These are phyloP conservation scores for Penicillium vulpinum DNA, from an alignment of 2,329 filamentous ascomycete genomes.

Conservation along the genomic window DNA sequence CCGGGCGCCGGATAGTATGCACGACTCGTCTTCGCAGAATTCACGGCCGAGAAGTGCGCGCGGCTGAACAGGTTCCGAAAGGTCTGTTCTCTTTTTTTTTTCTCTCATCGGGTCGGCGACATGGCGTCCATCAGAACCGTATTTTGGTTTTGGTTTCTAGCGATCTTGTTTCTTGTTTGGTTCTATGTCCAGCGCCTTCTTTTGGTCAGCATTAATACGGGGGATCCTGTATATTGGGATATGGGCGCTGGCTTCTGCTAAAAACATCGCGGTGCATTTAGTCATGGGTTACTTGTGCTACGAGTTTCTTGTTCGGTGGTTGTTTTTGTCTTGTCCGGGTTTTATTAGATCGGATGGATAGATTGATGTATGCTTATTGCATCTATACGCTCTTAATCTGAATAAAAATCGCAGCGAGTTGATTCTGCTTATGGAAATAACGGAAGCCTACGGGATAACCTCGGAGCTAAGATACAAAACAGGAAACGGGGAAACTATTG, in stretches of 20 bases:
- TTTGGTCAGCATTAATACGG: slow-evolving; percentile 10
- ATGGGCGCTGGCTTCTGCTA: neutral
- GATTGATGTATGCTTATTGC: neutral
- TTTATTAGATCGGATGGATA: neutral
- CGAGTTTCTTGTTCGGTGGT: neutral
- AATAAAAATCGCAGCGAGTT: neutral
- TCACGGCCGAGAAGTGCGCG: slow-evolving; percentile 36
- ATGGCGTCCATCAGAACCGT: slow-evolving; percentile 10
- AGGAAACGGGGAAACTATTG: neutral
- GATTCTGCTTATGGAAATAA: neutral
- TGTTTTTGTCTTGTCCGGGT: neutral
- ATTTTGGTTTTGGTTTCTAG: slow-evolving; percentile 14
- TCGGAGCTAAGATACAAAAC: neutral
- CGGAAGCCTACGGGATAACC: neutral
- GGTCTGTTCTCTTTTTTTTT: neutral
- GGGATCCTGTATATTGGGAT: neutral
- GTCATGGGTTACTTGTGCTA: neutral
- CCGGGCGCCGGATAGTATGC: slow-evolving; percentile 59
- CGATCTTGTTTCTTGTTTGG: slow-evolving; percentile 14
- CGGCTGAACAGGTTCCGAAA: slow-evolving; percentile 12
- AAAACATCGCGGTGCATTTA: neutral
- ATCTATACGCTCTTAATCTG: neutral
- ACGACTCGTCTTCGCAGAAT: slow-evolving; percentile 39
- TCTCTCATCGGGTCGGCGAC: slow-evolving; percentile 10
- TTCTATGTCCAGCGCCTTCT: slow-evolving; percentile 8